Base-by-base conservation (phyloP, 176 grass and related monocot genomes). In the Musa troglodytarum region DNA sequence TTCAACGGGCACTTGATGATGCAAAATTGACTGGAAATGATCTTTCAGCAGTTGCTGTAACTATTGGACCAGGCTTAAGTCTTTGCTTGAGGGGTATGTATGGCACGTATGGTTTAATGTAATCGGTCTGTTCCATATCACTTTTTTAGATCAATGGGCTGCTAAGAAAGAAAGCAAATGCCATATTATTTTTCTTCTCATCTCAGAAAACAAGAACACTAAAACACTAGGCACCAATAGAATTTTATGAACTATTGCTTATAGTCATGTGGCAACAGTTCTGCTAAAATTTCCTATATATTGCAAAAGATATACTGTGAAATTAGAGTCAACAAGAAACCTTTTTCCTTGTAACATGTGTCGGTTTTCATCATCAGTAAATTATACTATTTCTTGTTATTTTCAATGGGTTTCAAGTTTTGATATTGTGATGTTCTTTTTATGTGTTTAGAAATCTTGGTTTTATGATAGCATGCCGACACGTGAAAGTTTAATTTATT, bases 1-100 rank as follows among this genome's bases (percentile, higher is more conserved):
- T 98, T 69, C 88, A 91, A 77, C 85, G 81, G 82, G 84, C 94
- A 70, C 84, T 98, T 9, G 78, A 93, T 21, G 78, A 87, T 28
- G 90, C 94, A 56, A 91, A 93, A 65, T 62, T 91, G 57, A 83
- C 82, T 63, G 93, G 69, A 58, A 86, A 82, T 54, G 83, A 97
- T 72, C 86, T 97, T 80, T 93, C 84, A 78, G 94, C 94, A 10
- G 90, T 97, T 52, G 78, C 94, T 49, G 94, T 97, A 22, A 97
- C 94, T 21, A 77, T 97, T 83, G 94, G 94, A 49, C 94, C 94
- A 26, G 94, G 94, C 56, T 87, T 93, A 86, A 74, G 94, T 89
- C 88, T 97, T 68, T 97, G 94, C 63, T 88, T 97, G 72, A 87
- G 90, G 85, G 94, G 94, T 98, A 74, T 83, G 74, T 3, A 21